These are phyloP conservation scores for Aspergillus tanneri DNA, from an alignment of 2,329 filamentous ascomycete genomes.

Conservation along the genomic window DNA sequence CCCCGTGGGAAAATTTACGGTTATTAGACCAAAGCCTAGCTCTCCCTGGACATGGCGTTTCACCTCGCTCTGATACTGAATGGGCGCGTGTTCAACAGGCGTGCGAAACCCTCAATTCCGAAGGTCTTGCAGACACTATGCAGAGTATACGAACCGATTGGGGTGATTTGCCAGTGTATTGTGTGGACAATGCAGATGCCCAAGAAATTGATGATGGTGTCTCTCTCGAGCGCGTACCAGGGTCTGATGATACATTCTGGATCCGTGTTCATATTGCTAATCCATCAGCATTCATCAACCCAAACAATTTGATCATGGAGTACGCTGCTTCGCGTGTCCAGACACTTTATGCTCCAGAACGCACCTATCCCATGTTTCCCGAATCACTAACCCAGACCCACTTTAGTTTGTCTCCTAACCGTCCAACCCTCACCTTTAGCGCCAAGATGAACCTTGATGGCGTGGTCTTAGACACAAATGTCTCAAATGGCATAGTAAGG, in stretches of 20 bases:
- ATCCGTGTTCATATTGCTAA: conserved; percentile 64
- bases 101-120: conserved; percentile 24
- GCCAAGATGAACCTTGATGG: conserved; percentile 54
- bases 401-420: conserved; percentile 54
- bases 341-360: conserved; percentile 55
- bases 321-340: conserved; percentile 56
- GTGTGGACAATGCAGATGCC: conserved; percentile 56
- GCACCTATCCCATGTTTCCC: conserved; percentile 58
- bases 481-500: conserved; percentile 54
- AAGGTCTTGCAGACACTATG: conserved; percentile 54
- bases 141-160: conserved; percentile 57
- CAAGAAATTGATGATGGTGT: conserved; percentile 64
- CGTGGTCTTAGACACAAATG: conserved; percentile 53
- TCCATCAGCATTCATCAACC: conserved; percentile 60
- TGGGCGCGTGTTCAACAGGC: conserved; percentile 32
- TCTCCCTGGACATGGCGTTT: conserved; percentile 48
- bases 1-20: conserved; percentile 57
- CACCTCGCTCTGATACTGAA: conserved; percentile 29
- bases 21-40: conserved; percentile 54
- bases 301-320: conserved; percentile 52
- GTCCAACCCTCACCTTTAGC: conserved; percentile 63
- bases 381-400: conserved; percentile 47
- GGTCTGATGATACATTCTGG: conserved; percentile 52
- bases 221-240: conserved; percentile 54
- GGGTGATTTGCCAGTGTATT: conserved; percentile 57